Percentiles rank a stretch among this genome's conserved stretches.
phyloP scores from a whole-genome alignment of 2,329 filamentous ascomycete species.

The Phialocephala sp. region DNA sequence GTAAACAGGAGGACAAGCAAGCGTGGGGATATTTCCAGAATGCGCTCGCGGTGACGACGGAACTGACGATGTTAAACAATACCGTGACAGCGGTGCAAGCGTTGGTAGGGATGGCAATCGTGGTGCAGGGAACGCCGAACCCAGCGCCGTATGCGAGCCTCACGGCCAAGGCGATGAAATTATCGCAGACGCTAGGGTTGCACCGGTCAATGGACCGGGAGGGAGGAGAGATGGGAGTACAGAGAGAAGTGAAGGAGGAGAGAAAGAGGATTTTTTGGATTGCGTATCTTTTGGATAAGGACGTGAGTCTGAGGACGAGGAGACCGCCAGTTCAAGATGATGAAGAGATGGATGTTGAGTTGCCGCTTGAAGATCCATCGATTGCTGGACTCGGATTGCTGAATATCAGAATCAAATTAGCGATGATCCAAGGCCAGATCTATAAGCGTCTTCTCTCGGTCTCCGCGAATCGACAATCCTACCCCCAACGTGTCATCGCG shows the following conservation, averaged over 20 bases:
- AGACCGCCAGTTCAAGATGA: slow-evolving; percentile 67
- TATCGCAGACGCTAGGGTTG: slow-evolving; percentile 37
- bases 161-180: slow-evolving; percentile 33
- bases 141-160: slow-evolving; percentile 29
- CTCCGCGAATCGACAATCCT: slow-evolving; percentile 29
- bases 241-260: slow-evolving; percentile 26
- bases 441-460: slow-evolving; percentile 35
- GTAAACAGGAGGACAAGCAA: slow-evolving; percentile 19
- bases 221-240: slow-evolving; percentile 20
- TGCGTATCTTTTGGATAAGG: slow-evolving; percentile 69
- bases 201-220: slow-evolving; percentile 33
- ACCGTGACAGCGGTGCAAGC: slow-evolving; percentile 35
- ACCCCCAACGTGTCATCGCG: slow-evolving; percentile 18
- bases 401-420: slow-evolving; percentile 29
- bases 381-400: slow-evolving; percentile 19
- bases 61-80: slow-evolving; percentile 26
- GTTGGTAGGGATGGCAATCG: slow-evolving; percentile 37
- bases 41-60: slow-evolving; percentile 24
- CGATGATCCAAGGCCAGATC: slow-evolving; percentile 37
- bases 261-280: slow-evolving; percentile 70
- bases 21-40: slow-evolving; percentile 35
- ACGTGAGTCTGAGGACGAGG: slow-evolving; percentile 63
- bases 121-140: slow-evolving; percentile 38
- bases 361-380: slow-evolving; percentile 21
- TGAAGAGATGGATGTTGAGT: slow-evolving; percentile 52